Base-by-base conservation (phyloP, 2,329 filamentous ascomycete genomes). In the Aspergillus awamori region DNA sequence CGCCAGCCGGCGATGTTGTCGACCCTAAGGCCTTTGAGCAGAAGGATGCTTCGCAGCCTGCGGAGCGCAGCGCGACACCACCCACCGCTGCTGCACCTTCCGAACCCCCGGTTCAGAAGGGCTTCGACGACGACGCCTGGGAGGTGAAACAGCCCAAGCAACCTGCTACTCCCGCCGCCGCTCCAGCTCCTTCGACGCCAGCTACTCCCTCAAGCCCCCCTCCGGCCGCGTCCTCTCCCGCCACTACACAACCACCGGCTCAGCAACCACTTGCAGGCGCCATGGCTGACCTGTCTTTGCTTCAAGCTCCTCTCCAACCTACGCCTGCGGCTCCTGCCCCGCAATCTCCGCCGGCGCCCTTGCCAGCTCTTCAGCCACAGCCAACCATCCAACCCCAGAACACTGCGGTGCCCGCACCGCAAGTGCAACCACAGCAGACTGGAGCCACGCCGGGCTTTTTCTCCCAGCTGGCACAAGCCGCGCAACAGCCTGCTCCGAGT, bases 61-160 rank as follows among this genome's bases (percentile, higher is more conserved):
- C 74, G 10, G 70, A 74, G 10, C 69, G 69, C 38, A 79, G 81
- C 56, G 73, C 81, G 24, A 84, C 84, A 33, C 80, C 86, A 0
- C 74, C 84, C 51, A 75, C 80, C 13, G 75, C 79, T 60, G 80
- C 86, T 39, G 68, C 53, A n/a, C 30, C 77, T 4, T 74, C 79
- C 39, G 80, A 83, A 39, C 82, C 85, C 61, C 80, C 80, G 54
- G 76, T 77, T 38, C 71, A 78, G 45, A 80, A 82, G 61, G 92
- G 92, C 2, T 98, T 98, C 71, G 95, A 99, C 55, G 95, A 98
- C 72, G 92, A 98, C 80, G 95, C 95, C 8, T 99, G 95, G 95
- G 92, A 96, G 70, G 89, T 97, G 53, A 97, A 97, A 79, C 91
- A 92, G 17, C 86, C 89, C 13, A 89, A 87, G 72, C 85, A 88